Evolutionary conservation across 176 grass and related monocot genomes (phyloP).

Genomic region (Panicum miliaceum): DNA sequence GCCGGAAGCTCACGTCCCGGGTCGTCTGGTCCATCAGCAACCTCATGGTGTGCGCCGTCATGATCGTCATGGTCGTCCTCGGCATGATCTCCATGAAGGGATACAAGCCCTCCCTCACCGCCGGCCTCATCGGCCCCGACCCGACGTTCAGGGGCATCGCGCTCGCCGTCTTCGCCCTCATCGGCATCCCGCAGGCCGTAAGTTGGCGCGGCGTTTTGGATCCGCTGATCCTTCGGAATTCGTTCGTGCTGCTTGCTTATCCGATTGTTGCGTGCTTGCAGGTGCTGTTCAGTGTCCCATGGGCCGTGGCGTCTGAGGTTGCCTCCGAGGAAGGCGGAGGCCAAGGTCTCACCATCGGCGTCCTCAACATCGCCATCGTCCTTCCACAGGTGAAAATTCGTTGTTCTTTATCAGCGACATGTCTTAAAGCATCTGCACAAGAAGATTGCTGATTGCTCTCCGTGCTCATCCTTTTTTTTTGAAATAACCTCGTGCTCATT

Average conservation of each 20-base stretch:
- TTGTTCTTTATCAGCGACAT: background rate
- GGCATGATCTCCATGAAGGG: conserved; percentile 49
- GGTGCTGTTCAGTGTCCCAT: conserved; percentile 56
- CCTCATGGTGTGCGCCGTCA: conserved; percentile 41
- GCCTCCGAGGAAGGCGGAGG: conserved; percentile 37
- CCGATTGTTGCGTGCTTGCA: conserved; percentile 10
- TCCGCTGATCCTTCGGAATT: background rate
- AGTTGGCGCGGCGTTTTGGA: background rate
- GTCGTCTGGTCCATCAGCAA: conserved; percentile 62
- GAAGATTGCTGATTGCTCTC: background rate
- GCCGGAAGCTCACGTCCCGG: conserved; percentile 55
- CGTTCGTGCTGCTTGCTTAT: background rate
- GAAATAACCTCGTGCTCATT: background rate
- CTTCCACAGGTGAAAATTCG: conserved; percentile 42
- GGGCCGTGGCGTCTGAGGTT: conserved; percentile 67
- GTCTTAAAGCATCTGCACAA: background rate
- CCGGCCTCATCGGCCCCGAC: conserved; percentile 34
- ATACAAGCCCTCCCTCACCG: conserved; percentile 22
- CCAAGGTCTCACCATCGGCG: conserved; percentile 57
- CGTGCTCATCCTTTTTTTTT: no score
- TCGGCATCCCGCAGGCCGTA: conserved; percentile 58
- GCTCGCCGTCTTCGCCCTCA: conserved; percentile 44
- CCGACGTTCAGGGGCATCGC: conserved; percentile 30
- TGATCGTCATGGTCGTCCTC: conserved; percentile 40
- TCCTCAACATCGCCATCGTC: conserved; percentile 65